These are phyloP conservation scores for Nannochloropsis salina DNA, from an alignment of 108 stramenopile genomes.

Conservation along the genomic window DNA sequence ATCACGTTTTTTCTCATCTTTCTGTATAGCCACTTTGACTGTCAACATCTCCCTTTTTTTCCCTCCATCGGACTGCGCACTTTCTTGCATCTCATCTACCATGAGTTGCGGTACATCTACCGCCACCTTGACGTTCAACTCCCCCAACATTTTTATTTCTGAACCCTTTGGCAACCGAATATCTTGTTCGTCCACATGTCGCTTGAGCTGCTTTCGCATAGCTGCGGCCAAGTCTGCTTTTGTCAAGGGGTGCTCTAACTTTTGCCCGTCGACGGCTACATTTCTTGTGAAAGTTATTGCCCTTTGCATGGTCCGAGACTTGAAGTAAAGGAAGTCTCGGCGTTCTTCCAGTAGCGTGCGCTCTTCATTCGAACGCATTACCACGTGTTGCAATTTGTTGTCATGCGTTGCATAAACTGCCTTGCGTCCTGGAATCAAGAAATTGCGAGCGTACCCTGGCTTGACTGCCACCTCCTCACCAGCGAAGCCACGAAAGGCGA, in stretches of 20 bases:
- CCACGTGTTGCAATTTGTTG: conserved; percentile 17
- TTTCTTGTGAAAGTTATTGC: not conserved
- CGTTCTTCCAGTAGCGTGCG: not conserved
- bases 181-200: not conserved
- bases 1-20: not conserved
- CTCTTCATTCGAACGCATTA: not conserved
- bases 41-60: not conserved
- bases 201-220: not conserved
- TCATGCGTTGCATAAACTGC: conserved; percentile 41
- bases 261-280: not conserved
- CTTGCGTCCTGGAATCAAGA: conserved; percentile 25
- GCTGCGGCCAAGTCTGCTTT: not conserved
- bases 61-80: not conserved
- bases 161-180: not conserved
- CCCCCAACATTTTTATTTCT: not conserved
- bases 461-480: conserved; percentile 35
- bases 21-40: not conserved
- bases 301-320: not conserved
- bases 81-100: not conserved
- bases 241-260: not conserved
- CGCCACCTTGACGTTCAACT: not conserved
- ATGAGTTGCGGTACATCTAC: not conserved
- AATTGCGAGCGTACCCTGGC: conserved; percentile 40
- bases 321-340: not conserved
- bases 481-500: conserved; percentile 27